Base-by-base conservation (phyloP, 192 early-diverging fungal species). In the Neocallimastix lanati region DNA sequence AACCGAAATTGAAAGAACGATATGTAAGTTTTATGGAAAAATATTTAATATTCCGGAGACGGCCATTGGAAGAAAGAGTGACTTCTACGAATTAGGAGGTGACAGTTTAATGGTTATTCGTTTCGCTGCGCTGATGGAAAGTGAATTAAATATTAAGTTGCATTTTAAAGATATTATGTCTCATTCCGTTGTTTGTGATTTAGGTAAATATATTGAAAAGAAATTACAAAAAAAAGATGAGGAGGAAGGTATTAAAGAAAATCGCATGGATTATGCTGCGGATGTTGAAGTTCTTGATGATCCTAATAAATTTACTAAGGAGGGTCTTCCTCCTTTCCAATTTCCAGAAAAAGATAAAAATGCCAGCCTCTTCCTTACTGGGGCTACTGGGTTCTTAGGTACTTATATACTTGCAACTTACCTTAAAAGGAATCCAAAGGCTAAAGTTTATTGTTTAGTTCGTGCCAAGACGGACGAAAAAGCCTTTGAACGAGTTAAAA, bases 331-430 rank as follows among this genome's bases (percentile, higher is more conserved):
- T 33, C 36, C 58, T 29, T 84, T 86, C 79, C 77, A 58, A 27
- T 82, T 80, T 80, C 81, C 84, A 79, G 77, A 30, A 82, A 78
- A 83, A 79, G 37, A 38, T 29, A 81, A 81, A 29, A 79, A 82
- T 37, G 12, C 7, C 21, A 50, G 21, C 21, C 18, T 50, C 14
- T 50, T 50, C 6, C 40, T 50, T 50, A 50, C 40, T 16, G 40
- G 40, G 0, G 40, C 18, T 50, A 50, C 40, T 21, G 98, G 98
- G 30, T 99, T 98, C 88, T 85, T 99, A 77, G 98, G 98, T 76
- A 94, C 94, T 13, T 98, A 97, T 85, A 95, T 98, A 78, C 86
- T 98, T 15, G 86, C 86, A 15, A 85, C 86, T 76, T 83, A 97
- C 78, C 84, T 99, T 29, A 83, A 84, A 29, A 85, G 83, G 40